Evolutionary conservation across 768 basidiomycete genomes (phyloP), one percentile per base, ranked within the genome.

Genomic region (Boletus eberwhitei): DNA sequence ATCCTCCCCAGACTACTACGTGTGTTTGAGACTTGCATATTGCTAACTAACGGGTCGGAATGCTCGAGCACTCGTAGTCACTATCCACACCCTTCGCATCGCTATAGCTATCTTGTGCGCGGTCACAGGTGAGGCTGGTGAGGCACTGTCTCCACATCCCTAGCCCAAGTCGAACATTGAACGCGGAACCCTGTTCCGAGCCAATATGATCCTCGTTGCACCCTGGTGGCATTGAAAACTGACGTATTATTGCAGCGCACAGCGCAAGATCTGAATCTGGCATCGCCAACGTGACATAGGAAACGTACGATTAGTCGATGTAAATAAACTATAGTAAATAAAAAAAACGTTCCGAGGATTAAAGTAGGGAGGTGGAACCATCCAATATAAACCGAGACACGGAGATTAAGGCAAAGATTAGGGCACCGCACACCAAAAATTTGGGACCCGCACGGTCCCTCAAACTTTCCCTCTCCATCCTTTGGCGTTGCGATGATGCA

Each of bases 341-440:
- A 44, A 17, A 17, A 29, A 52, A 8, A 26, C 22, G 21, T 45
- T 29, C 34, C 21, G 21, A 17, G 6, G 3, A 21, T 38, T 39
- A 63, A 17, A 31, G 12, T 36, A 41, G 48, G n/a, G 35, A 49
- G 9, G 44, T 6, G 7, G 48, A 44, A 34, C 49, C 36, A 16
- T 62, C 41, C 24, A 63, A 40, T 5, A 50, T 50, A 32, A 56
- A 53, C 39, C 58, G 61, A 37, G 61, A 63, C 13, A 48, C 47
- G n/a, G 43, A 59, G 34, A 59, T 17, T 19, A 60, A 41, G 21
- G 54, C 54, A 31, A 63, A 52, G 11, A 60, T 38, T 2, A 63
- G 36, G 38, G 61, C 58, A 49, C 61, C 54, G 39, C 52, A 56
- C 7, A 58, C 54, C 9, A 62, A 48, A 48, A 48, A 39, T 41